A percentile compares a stretch with the other conserved stretches of the same genome.
phyloP scores from a whole-genome alignment of 2,329 filamentous ascomycete genomes.

The Trichocomaceae sp. region DNA sequence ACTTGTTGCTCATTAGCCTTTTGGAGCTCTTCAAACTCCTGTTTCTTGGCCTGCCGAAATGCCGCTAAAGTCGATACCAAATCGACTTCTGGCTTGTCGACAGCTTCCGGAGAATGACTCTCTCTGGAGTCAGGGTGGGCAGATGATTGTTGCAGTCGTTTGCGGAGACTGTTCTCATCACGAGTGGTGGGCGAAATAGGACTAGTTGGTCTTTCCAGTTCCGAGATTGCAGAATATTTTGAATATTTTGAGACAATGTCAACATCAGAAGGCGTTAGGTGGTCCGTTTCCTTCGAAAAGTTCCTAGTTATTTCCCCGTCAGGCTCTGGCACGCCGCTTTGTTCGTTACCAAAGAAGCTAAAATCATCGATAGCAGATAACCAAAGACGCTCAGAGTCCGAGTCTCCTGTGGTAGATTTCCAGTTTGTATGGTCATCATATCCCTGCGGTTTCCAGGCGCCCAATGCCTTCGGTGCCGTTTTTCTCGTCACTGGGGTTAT shows the following conservation, averaged over 20 bases:
- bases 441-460: slow-evolving; percentile 36
- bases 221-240: slow-evolving; percentile 13
- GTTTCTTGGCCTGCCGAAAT: slow-evolving; percentile 49
- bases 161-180: neutral
- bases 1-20: slow-evolving; percentile 19
- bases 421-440: slow-evolving; percentile 40
- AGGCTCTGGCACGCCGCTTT: slow-evolving; percentile 40
- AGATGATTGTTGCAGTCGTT: neutral
- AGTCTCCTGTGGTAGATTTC: slow-evolving; percentile 53
- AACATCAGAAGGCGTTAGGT: slow-evolving; percentile 30
- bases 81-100: slow-evolving; percentile 35
- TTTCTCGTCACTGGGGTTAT: slow-evolving; percentile 33
- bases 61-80: slow-evolving; percentile 48
- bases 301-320: slow-evolving; percentile 41
- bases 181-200: neutral
- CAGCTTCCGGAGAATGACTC: slow-evolving; percentile 6
- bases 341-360: slow-evolving; percentile 54
- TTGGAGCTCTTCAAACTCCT: slow-evolving; percentile 39
- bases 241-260: slow-evolving; percentile 17
- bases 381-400: slow-evolving; percentile 55
- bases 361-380: slow-evolving; percentile 54
- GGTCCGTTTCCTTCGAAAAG: slow-evolving; percentile 39
- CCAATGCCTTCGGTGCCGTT: slow-evolving; percentile 14
- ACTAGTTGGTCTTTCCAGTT: slow-evolving; percentile 12
- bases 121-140: slow-evolving; percentile 4